Base-by-base conservation (phyloP, 2,329 filamentous ascomycete species). In the Pseudogymnoascus sp. region DNA sequence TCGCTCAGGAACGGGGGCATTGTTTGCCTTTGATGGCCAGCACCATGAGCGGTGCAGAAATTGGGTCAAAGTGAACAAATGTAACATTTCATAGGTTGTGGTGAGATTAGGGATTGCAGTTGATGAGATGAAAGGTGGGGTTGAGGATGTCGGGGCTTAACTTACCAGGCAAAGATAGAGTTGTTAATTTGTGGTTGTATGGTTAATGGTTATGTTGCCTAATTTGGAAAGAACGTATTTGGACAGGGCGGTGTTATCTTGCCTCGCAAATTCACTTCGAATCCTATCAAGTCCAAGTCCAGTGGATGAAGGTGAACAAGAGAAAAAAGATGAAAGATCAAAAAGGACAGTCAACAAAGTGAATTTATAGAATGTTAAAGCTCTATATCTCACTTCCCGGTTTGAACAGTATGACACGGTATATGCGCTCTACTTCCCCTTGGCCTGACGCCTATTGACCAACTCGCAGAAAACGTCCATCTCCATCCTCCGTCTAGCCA, bases 161-260 rank as follows among this genome's bases (percentile, higher is more conserved):
- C 49, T 55, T 55, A 55, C 49, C 49, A 55, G 49, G 16, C 49
- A 55, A 33, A 22, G 28, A 55, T 55, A 19, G 49, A 55, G 28
- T 33, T 33, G 49, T 55, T 33, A 16, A 22, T 22, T 33, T 55
- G 49, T 33, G n/a, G 49, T 55, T 55, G 49, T 33, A 22, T 33
- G 9, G 49, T 33, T 33, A 12, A 19, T 22, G 49, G 28, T 33
- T 12, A n/a, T 19, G n/a, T 22, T 55, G n/a, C 49, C 49, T 9
- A 55, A 14, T 33, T 33, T 33, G 49, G 49, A 55, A 55, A 14
- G 49, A 33, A 55, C 49, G 49, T 33, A 16, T 55, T 14, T 33
- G 9, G 25, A 22, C 3, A 14, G n/a, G 22, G 16, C 16, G 0
- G 49, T 12, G 28, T 33, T 33, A 55, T 55, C 33, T 55, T 55